A percentile compares a stretch with the other conserved stretches of the same genome.
phyloP scores from a whole-genome alignment of 2,329 filamentous ascomycete species.

The Penicillium italicum region DNA sequence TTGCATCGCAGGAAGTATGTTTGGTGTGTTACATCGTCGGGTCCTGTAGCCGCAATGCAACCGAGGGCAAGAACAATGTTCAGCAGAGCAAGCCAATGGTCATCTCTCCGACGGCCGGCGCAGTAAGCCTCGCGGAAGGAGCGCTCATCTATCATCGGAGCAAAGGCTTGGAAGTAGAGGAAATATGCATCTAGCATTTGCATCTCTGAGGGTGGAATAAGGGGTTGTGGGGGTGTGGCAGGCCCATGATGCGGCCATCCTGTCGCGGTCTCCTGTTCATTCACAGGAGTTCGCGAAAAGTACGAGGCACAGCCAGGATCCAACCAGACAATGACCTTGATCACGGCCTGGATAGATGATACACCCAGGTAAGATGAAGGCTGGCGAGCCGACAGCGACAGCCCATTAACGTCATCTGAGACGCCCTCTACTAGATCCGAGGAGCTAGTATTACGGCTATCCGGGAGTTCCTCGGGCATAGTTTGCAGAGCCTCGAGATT shows the following conservation, averaged over 20 bases:
- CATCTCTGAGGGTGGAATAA: slow-evolving; percentile 60
- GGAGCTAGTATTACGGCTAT: slow-evolving; percentile 46
- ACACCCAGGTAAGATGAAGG: slow-evolving; percentile 66
- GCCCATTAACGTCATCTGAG: slow-evolving; percentile 67
- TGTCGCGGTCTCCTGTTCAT: slow-evolving; percentile 12
- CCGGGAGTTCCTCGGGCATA: slow-evolving; percentile 61
- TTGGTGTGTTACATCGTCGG: slow-evolving; percentile 62
- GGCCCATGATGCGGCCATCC: slow-evolving; percentile 36
- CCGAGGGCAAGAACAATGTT: slow-evolving; percentile 77
- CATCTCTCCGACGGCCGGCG: slow-evolving; percentile 60
- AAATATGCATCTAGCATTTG: slow-evolving; percentile 73
- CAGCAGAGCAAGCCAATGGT: slow-evolving; percentile 67
- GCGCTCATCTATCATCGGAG: slow-evolving; percentile 70
- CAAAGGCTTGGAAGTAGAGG: slow-evolving; percentile 66
- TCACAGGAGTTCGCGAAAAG: slow-evolving; percentile 42
- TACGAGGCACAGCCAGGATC: slow-evolving; percentile 50
- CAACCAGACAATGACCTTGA: slow-evolving; percentile 64
- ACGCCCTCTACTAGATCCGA: slow-evolving; percentile 58
- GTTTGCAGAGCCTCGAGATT: slow-evolving; percentile 63
- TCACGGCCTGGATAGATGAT: slow-evolving; percentile 70
- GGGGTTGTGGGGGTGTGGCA: slow-evolving; percentile 48
- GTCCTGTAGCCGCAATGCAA: slow-evolving; percentile 64
- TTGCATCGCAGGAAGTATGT: slow-evolving; percentile 67
- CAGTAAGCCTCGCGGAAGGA: slow-evolving; percentile 65
- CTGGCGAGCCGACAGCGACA: slow-evolving; percentile 60